phyloP scores from a whole-genome alignment of 2,329 filamentous ascomycete species.

The Alternaria sp. region DNA sequence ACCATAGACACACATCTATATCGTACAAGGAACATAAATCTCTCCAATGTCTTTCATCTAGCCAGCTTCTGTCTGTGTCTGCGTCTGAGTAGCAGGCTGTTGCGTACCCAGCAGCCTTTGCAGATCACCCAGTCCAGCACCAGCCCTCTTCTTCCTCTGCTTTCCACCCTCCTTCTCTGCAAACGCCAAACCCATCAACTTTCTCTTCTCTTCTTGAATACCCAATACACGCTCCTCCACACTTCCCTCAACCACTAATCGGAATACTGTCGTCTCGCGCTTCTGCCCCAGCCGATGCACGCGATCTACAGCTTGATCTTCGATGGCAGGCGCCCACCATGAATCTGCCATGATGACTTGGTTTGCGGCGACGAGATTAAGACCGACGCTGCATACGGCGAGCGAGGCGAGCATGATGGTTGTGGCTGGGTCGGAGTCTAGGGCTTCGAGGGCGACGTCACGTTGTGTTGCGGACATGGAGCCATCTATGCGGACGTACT shows the following conservation, averaged over 20 bases:
- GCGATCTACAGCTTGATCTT: slow-evolving; percentile 89
- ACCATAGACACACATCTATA: background rate
- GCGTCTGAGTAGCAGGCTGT: slow-evolving; percentile 10
- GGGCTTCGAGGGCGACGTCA: slow-evolving; percentile 73
- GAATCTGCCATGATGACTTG: slow-evolving; percentile 85
- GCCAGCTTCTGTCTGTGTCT: slow-evolving; percentile 1
- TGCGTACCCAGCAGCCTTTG: slow-evolving; percentile 50
- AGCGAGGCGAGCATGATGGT: slow-evolving; percentile 84
- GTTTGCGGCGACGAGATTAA: slow-evolving; percentile 87
- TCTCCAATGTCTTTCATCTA: background rate
- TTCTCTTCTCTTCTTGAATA: slow-evolving; percentile 81
- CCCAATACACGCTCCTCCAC: slow-evolving; percentile 84
- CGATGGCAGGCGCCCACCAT: slow-evolving; percentile 92
- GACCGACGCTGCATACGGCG: slow-evolving; percentile 82
- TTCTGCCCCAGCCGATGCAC: slow-evolving; percentile 88
- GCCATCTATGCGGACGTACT: slow-evolving; percentile 79
- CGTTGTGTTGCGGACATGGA: slow-evolving; percentile 75
- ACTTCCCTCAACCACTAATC: slow-evolving; percentile 80
- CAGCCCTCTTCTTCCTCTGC: slow-evolving; percentile 54
- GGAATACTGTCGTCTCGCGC: slow-evolving; percentile 79
- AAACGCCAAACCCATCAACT: slow-evolving; percentile 81
- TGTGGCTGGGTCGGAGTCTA: slow-evolving; percentile 73
- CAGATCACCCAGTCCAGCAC: slow-evolving; percentile 57
- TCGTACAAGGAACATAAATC: background rate
- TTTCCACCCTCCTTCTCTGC: slow-evolving; percentile 72